Evolutionary conservation across 495 filamentous ascomycete species (phyloP), one percentile per base, ranked within the genome.

Genomic region (Rostrohypoxylon terebratum): DNA sequence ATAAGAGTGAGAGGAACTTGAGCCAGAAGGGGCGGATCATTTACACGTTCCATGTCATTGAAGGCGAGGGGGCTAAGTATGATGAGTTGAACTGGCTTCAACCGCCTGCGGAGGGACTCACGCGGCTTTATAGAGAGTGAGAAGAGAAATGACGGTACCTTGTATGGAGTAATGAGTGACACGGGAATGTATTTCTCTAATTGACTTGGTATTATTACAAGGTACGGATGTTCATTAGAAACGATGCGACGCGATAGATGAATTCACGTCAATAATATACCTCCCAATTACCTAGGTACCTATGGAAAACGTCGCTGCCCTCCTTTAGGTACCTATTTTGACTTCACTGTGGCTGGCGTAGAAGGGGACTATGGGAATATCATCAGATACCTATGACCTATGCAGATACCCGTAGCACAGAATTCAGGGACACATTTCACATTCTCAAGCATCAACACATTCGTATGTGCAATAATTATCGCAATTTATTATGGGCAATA

Each of bases 11-110:
- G 86, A 92, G 85, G 86, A 99, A 99, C 74, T 79, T 86, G 36
- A 97, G 96, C 74, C 78, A 83, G 63, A 92, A 90, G 81, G 94
- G 94, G 63, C 87, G 96, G 75, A 96, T 93, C 78, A 97, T 97
- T 23, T 99, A 99, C 81, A 99, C 96, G 0, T 99, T 98, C 75
- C 96, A 99, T 83, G 87, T 97, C 44, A 98, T 98, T 77, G 96
- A 98, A 80, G 93, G 93, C 0, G 90, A 92, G 55, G 87, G 90
- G 44, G 77, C 77, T 10, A 81, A 81, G 42, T 99, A 97, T 80
- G 96, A 98, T 82, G 86, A 85, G 81, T 83, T 84, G 78, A 99
- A 99, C 78, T 99, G 96, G 96, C 75, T 99, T 77, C 94, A 97
- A 83, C 94, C 94, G 51, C 88, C 93, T 1, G 80, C 84, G 61